Conservation (phyloP, 108 stramenopile genomes). For the Nitzschia putrida region DNA sequence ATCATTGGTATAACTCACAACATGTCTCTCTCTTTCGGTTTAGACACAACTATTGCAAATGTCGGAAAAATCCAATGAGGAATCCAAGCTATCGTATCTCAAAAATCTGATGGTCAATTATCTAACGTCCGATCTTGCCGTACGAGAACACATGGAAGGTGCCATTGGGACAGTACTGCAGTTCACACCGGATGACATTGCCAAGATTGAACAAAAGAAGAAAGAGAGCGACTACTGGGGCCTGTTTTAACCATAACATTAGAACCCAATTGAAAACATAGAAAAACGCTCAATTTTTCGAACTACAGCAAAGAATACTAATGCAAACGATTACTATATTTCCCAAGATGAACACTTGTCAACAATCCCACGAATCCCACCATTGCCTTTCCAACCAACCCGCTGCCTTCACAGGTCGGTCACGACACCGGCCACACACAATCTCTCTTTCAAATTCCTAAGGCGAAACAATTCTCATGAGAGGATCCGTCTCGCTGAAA, state of each 20-base stretch:
- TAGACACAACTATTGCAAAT: conserved; percentile 24
- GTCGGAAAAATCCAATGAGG: conserved; percentile 33
- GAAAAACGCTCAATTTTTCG: no score
- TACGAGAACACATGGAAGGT: conserved; percentile 83
- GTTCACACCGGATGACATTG: conserved; percentile 72
- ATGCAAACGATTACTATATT: no score
- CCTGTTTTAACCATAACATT: conserved; percentile 1
- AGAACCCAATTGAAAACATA: no score
- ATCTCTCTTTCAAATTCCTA: no score
- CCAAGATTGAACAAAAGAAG: conserved; percentile 74
- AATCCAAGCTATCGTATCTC: conserved; percentile 75
- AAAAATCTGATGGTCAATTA: conserved; percentile 89
- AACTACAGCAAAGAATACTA: no score
- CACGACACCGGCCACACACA: no score
- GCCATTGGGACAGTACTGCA: conserved; percentile 87
- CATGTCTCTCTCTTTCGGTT: neutral
- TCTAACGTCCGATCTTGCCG: conserved; percentile 64
- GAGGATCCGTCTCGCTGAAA: conserved; percentile 36
- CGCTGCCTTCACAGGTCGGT: no score
- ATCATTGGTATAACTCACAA: neutral
- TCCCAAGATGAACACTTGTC: no score
- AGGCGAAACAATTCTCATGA: neutral
- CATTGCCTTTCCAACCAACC: no score
- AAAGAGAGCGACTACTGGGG: conserved; percentile 65
- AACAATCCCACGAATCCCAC: no score